phyloP scores from a whole-genome alignment of 192 early-diverging fungal species.

The Paraglomus occultum region DNA sequence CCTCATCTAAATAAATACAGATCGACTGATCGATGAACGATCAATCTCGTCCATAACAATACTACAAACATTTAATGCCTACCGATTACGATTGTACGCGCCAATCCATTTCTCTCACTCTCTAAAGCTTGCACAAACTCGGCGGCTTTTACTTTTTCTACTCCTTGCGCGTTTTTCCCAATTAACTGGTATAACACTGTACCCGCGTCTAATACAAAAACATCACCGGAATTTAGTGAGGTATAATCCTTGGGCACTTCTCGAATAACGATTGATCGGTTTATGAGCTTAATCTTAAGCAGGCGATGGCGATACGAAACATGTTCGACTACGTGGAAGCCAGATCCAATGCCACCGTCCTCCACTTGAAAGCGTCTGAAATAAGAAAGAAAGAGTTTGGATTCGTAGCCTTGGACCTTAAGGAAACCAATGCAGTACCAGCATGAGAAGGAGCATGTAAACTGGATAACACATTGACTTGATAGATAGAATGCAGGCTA shows the following conservation, averaged over 20 bases:
- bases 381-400: conserved; percentile 62
- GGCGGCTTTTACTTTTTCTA: conserved; percentile 70
- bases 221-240: conserved; percentile 67
- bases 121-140: conserved; percentile 59
- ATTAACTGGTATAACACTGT: conserved; percentile 69
- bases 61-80: conserved; percentile 19
- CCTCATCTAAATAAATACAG: conserved; percentile 50
- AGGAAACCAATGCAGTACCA: no score
- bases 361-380: conserved; percentile 57
- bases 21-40: background rate
- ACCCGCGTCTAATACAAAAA: conserved; percentile 76
- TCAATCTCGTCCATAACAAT: background rate
- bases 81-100: conserved; percentile 65
- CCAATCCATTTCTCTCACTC: conserved; percentile 58
- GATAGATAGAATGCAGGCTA: no score
- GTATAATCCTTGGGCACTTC: conserved; percentile 53
- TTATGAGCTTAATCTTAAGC: conserved; percentile 52
- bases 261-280: conserved; percentile 53
- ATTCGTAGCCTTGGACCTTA: conserved; percentile 66
- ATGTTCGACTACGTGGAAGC: conserved; percentile 68
- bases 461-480: no score
- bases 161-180: conserved; percentile 55
- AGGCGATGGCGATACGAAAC: conserved; percentile 47
- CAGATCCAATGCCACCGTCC: conserved; percentile 67
- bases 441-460: no score